Evolutionary conservation across 1,284 basidiomycete species (phyloP).

Genomic region (Erythrobasidium hasegawianum): DNA sequence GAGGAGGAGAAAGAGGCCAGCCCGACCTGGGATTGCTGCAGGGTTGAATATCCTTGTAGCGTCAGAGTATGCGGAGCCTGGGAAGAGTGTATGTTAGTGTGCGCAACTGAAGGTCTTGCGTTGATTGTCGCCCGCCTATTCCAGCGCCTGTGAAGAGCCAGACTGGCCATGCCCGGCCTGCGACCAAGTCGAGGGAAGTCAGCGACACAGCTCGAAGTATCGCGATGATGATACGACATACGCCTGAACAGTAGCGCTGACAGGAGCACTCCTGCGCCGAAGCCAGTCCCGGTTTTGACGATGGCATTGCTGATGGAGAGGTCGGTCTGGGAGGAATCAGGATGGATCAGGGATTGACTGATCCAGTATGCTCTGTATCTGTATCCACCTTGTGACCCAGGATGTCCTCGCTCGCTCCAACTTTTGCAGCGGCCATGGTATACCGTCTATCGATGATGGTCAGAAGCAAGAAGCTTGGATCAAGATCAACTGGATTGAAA

Average conservation of each 20-base stretch:
- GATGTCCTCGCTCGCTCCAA: constrained; percentile 18
- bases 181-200: constrained; percentile 32
- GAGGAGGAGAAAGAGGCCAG: background rate
- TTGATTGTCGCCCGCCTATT: constrained; percentile 54
- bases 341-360: background rate
- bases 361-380: background rate
- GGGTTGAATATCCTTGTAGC: constrained; percentile 45
- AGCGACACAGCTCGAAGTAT: background rate
- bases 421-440: background rate
- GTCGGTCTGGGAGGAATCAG: constrained; percentile 39
- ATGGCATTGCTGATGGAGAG: constrained; percentile 52
- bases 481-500: no score
- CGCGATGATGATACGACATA: constrained; percentile 56
- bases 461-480: no score
- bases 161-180: constrained; percentile 97
- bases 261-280: constrained; percentile 87
- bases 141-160: constrained; percentile 89
- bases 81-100: no score
- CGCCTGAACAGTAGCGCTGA: constrained; percentile 93
- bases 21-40: constrained; percentile 41
- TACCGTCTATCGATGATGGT: no score
- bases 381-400: constrained; percentile 29
- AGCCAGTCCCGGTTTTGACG: constrained; percentile 78
- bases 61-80: constrained; percentile 46
- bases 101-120: no score